Evolutionary conservation across 805 yeast genomes (phyloP).

Genomic region (Teunomyces barrocoloradensis): DNA sequence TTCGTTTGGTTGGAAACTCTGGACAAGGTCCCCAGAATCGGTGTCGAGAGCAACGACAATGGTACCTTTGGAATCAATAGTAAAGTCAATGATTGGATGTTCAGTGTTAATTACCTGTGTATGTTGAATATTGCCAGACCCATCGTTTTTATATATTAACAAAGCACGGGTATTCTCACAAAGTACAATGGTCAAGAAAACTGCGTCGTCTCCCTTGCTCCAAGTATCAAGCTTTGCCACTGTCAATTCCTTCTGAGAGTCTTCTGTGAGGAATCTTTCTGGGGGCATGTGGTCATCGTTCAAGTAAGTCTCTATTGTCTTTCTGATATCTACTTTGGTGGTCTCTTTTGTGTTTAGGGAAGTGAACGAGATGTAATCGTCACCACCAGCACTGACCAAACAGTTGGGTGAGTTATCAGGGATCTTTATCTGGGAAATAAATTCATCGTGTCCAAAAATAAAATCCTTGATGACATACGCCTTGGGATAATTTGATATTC

Average conservation of each 20-base stretch:
- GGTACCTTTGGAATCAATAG: constrained; percentile 14
- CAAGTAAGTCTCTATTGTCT: constrained; percentile 39
- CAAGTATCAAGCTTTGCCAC: constrained; percentile 46
- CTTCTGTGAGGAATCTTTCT: constrained; percentile 53
- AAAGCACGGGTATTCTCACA: constrained; percentile 52
- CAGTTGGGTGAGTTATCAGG: constrained; percentile 50
- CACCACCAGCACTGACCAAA: constrained; percentile 91
- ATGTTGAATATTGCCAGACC: constrained; percentile 25
- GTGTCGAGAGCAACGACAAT: constrained; percentile 32
- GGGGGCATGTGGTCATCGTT: constrained; percentile 63
- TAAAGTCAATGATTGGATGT: constrained; percentile 28
- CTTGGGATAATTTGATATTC: constrained; percentile 77
- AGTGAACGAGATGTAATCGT: constrained; percentile 51
- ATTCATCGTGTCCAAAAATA: constrained; percentile 84
- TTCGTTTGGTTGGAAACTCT: constrained; percentile 19
- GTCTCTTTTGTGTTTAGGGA: constrained; percentile 16
- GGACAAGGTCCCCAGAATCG: constrained; percentile 22
- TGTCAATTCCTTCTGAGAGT: constrained; percentile 51
- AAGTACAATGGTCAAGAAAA: constrained; percentile 40
- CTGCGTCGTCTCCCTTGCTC: constrained; percentile 9
- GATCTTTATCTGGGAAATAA: constrained; percentile 63
- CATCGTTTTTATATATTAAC: constrained; percentile 32
- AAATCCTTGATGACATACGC: constrained; percentile 75
- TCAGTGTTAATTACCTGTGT: constrained; percentile 27
- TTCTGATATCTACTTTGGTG: constrained; percentile 48